Percentiles rank a stretch among this genome's conserved stretches.
phyloP scores from a whole-genome alignment of 1,284 basidiomycete species.

The Puccinia hordei region DNA sequence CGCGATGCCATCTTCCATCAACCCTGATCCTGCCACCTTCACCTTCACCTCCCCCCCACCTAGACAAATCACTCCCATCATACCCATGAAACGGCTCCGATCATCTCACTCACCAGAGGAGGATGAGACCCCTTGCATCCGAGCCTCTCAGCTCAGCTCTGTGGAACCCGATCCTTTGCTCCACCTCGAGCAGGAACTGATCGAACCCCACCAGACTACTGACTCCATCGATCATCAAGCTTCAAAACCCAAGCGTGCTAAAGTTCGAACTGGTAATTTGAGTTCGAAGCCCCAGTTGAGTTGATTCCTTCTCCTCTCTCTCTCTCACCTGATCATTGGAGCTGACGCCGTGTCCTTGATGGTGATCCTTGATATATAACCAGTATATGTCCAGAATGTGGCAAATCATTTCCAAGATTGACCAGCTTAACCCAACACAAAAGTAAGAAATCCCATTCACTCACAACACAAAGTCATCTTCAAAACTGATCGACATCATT shows the following conservation, averaged over 20 bases:
- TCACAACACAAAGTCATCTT: no score
- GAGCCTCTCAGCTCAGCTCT: background rate
- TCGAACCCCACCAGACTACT: background rate
- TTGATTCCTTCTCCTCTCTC: no score
- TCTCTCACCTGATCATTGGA: background rate
- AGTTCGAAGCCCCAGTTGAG: background rate
- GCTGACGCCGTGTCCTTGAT: no score
- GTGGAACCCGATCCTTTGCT: background rate
- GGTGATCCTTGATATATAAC: no score
- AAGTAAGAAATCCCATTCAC: no score
- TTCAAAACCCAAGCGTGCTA: background rate
- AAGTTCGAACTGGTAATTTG: background rate
- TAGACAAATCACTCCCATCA: background rate
- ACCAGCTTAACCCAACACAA: conserved; percentile 40
- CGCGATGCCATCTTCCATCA: background rate
- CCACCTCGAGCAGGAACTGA: background rate
- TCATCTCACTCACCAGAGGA: background rate
- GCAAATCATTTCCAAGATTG: conserved; percentile 20
- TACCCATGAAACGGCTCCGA: background rate
- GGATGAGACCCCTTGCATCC: background rate
- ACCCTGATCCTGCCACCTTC: background rate
- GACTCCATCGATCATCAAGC: background rate
- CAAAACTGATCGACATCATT: no score
- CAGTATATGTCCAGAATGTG: conserved; percentile 28
- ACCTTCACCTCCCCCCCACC: background rate